Percentiles rank a stretch among this genome's conserved stretches.
These are phyloP conservation scores for Aspergillus aculeatus DNA, from an alignment of 2,329 filamentous ascomycete species.

Conservation along the genomic window DNA sequence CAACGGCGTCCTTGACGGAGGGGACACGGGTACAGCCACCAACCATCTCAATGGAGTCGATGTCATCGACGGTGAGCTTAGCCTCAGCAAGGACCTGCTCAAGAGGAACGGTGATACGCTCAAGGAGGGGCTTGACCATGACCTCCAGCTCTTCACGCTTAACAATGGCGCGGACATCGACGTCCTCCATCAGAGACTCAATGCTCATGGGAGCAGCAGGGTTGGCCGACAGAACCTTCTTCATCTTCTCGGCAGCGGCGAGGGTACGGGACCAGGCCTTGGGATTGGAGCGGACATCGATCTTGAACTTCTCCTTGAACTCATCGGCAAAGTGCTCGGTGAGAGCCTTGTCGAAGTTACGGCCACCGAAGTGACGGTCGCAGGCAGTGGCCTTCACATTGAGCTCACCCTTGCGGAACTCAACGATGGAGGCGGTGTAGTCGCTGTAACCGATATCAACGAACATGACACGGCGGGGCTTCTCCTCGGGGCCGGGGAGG, in stretches of 20 bases:
- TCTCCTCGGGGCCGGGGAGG: constrained; percentile 83
- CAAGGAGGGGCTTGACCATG: constrained; percentile 80
- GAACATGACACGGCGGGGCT: constrained; percentile 85
- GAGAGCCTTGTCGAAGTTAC: constrained; percentile 93
- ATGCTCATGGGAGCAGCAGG: constrained; percentile 90
- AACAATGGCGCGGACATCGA: constrained; percentile 84
- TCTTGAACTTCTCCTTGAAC: constrained; percentile 97
- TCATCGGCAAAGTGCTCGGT: constrained; percentile 93
- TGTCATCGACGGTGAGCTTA: constrained; percentile 85
- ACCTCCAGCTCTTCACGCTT: constrained; percentile 93
- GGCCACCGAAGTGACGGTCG: constrained; percentile 95
- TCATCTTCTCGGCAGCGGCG: constrained; percentile 90
- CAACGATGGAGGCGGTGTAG: constrained; percentile 90
- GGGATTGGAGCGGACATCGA: constrained; percentile 86
- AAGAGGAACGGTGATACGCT: constrained; percentile 69
- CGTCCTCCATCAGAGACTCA: constrained; percentile 97
- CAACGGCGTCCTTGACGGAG: constrained; percentile 83
- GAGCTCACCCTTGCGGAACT: constrained; percentile 96
- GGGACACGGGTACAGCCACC: constrained; percentile 94
- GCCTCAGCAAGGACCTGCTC: constrained; percentile 94
- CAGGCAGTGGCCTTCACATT: constrained; percentile 88
- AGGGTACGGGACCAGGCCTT: constrained; percentile 87
- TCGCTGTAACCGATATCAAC: constrained; percentile 95
- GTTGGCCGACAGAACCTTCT: constrained; percentile 97
- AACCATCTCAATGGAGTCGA: constrained; percentile 89